Evolutionary conservation across 108 stramenopile genomes (phyloP), one percentile per base, ranked within the genome.

Genomic region (Nitzschia inconspicua): DNA sequence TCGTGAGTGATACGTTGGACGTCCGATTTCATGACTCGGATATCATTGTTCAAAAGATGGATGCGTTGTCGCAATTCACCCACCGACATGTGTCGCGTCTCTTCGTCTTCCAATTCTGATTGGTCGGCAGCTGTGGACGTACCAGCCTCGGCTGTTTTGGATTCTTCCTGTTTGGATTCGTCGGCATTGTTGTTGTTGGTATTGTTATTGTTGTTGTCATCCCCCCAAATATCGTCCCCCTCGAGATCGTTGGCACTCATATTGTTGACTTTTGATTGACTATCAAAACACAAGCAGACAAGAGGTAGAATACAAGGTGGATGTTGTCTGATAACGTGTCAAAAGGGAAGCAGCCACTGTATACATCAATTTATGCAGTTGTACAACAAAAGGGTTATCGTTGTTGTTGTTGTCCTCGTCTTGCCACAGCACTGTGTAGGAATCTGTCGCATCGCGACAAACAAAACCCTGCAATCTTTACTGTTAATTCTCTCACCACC

Each of bases 11-110:
- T 96, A 16, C 96, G 84, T 49, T 96, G 91, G 26, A 96, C 85
- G 63, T 99, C 97, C 16, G 87, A 88, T 16, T 89, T 85, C 96
- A 99, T 96, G 47, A 99, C 88, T 34, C 97, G 89, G 60, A 99
- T 95, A 47, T 99, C 97, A 61, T 95, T 98, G 63, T 98, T 96
- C 44, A 99, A 68, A 46, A 96, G 73, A 43, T 96, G 96, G 66
- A 95, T 97, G 51, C 97, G 92, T 56, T 96, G 95, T 40, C 96
- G 88, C 64, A 99, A 65, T 61, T 99, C 98, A 26, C 86, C 83
- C 27, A 79, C 77, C 20, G 85, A 74, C 95, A 98, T 95, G 71
- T 85, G 46, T 29, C 79, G 66, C 58, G 93, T 91, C 47, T 94
- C 94, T 18, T 79, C 82, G 48, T 94, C 92, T 35, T 93, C 77